Base-by-base conservation (phyloP, 2,329 filamentous ascomycete species). In the Sordariomycetes sp. region DNA sequence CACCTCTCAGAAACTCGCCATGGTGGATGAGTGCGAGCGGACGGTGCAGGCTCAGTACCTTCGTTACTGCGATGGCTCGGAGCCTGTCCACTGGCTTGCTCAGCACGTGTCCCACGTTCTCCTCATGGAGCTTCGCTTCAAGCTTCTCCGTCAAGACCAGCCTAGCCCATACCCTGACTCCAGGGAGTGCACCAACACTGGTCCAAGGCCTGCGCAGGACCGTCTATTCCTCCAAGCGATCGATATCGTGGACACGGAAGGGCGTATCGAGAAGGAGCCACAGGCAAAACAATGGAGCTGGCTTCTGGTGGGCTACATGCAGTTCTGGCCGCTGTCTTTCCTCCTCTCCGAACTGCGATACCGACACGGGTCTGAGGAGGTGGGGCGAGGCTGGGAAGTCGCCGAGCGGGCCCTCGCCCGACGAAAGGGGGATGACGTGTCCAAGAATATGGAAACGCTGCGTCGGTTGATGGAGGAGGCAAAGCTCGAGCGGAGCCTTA, bases 61-160 rank as follows among this genome's bases (percentile, higher is more conserved):
- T 22, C 22, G 35, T 16, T 32, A 32, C 25, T 56, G 54, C 35
- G 54, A 56, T 40, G 54, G 40, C 22, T 32, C 43, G 2, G 4
- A 32, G 32, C 14, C 54, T 3, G 20, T 56, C 24, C 54, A 56
- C 18, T 56, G 54, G 54, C 37, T 56, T 11, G 54, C 54, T n/a
- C 14, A 22, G 3, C 54, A 56, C 11, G 54, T 56, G 2, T 32
- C 40, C 16, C 46, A 48, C 16, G 40, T 56, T n/a, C 54, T 40
- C 6, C 14, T 50, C 8, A 56, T 56, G 54, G 54, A 56, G 25
- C 43, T 48, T 18, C 54, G 54, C 37, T 56, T 56, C 54, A 56
- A 56, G 24, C 37, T 50, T 14, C 24, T 48, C 14, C 54, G 35
- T 4, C 53, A 22, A 6, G 40, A 28, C 16, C 35, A 8, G 28